phyloP scores from a whole-genome alignment of 257 asterid genomes.

The Solanum paucissectum region DNA sequence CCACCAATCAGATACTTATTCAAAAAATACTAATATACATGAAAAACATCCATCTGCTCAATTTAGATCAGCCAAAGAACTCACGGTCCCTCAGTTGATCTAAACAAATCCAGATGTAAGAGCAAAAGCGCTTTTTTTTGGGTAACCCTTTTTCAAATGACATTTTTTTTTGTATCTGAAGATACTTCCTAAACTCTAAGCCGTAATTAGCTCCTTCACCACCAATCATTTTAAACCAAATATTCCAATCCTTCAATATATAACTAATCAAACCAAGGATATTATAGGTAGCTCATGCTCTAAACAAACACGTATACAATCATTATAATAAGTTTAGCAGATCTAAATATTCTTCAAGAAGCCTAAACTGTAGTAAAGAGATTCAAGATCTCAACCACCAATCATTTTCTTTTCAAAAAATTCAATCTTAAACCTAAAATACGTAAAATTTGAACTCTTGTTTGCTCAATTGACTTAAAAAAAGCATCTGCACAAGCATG shows the following conservation, averaged over 20 bases:
- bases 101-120: not conserved
- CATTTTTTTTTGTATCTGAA: not conserved
- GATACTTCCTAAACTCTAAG: not conserved
- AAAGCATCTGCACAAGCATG: not conserved
- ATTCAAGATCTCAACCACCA: not conserved
- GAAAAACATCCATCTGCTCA: not conserved
- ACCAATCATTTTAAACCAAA: not conserved
- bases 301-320: not conserved
- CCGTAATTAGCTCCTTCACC: not conserved
- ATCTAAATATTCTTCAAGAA: not conserved
- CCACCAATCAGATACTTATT: not conserved
- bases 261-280: not conserved
- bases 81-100: not conserved
- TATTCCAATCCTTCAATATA: not conserved
- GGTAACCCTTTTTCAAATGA: not conserved
- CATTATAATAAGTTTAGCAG: not conserved
- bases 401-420: not conserved
- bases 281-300: not conserved
- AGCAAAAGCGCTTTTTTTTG: not conserved
- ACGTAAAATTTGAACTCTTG: not conserved
- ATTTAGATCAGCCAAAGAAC: not conserved
- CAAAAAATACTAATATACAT: not conserved
- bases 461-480: not conserved
- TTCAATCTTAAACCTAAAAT: not conserved
- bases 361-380: not conserved